Percentiles rank a stretch among this genome's conserved stretches.
Conservation (phyloP, 164 flowering plant genomes). For the Buxus sempervirens region DNA sequence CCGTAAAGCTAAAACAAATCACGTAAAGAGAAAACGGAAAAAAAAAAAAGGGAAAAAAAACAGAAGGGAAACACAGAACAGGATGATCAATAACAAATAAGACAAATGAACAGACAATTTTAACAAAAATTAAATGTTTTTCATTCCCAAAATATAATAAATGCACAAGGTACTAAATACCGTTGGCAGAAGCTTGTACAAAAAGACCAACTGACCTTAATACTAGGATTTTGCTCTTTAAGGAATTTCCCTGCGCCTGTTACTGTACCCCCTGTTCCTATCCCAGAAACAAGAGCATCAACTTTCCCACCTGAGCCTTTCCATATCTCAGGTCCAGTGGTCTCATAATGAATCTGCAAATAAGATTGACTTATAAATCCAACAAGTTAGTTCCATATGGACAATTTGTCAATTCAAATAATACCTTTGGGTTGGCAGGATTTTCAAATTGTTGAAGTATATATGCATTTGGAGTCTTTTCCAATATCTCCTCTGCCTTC, state of each 20-base stretch:
- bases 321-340: conserved; percentile 93
- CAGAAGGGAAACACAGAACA: not conserved
- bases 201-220: conserved; percentile 46
- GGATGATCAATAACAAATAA: not conserved
- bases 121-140: not conserved
- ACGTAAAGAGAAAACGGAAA: conserved; percentile 46
- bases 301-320: conserved; percentile 60
- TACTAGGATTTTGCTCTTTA: conserved; percentile 59
- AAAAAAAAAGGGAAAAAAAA: conserved; percentile 2
- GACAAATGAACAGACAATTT: not conserved
- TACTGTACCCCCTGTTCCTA: conserved; percentile 88
- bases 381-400: not conserved
- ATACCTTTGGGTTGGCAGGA: conserved; percentile 71
- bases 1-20: conserved; percentile 69
- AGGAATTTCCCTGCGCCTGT: conserved; percentile 74
- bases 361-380: not conserved
- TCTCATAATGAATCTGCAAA: conserved; percentile 70
- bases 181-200: not conserved
- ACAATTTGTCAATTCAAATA: not conserved
- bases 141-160: not conserved
- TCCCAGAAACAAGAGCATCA: conserved; percentile 71
- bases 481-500: conserved; percentile 69
- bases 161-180: not conserved
- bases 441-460: conserved; percentile 64
- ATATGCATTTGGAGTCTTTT: conserved; percentile 59